Conservation (phyloP, 148 eudicot species). For the Rhododendron kiyosumense region DNA sequence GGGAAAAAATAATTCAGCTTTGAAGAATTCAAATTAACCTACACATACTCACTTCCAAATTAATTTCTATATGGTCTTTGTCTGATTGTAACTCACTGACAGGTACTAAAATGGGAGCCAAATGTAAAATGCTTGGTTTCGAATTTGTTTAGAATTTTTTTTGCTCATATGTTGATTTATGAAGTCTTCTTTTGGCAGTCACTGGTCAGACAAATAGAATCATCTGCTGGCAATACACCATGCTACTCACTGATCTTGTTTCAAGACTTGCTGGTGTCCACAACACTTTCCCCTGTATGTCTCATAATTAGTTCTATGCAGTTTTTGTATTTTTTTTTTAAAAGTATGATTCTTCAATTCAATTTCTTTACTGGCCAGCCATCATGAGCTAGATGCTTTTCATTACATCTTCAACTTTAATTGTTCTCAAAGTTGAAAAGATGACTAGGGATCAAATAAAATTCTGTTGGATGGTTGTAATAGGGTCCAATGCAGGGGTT, state of each 20-base stretch:
- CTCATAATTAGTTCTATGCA: conserved; percentile 15
- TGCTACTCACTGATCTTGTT: conserved; percentile 83
- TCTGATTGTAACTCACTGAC: background rate
- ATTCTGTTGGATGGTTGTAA: background rate
- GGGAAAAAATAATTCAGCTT: background rate
- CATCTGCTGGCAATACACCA: conserved; percentile 50
- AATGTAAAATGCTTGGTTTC: background rate
- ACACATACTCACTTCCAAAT: background rate
- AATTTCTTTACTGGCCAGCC: background rate
- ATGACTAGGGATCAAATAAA: background rate
- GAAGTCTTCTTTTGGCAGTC: conserved; percentile 50
- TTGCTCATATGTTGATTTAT: conserved; percentile 8
- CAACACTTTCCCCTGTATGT: conserved; percentile 80
- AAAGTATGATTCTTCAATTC: background rate
- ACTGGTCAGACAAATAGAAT: conserved; percentile 64
- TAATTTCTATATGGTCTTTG: background rate
- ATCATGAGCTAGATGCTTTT: background rate
- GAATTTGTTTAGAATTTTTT: background rate
- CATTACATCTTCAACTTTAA: background rate
- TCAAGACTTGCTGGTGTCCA: conserved; percentile 89
- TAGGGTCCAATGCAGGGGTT: background rate
- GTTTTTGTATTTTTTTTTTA: background rate
- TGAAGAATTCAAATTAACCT: background rate
- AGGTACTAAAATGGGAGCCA: background rate
- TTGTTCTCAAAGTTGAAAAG: background rate